Evolutionary conservation across 768 basidiomycete genomes (phyloP), one percentile per base, ranked within the genome.

Genomic region (Hericium rajendrae): DNA sequence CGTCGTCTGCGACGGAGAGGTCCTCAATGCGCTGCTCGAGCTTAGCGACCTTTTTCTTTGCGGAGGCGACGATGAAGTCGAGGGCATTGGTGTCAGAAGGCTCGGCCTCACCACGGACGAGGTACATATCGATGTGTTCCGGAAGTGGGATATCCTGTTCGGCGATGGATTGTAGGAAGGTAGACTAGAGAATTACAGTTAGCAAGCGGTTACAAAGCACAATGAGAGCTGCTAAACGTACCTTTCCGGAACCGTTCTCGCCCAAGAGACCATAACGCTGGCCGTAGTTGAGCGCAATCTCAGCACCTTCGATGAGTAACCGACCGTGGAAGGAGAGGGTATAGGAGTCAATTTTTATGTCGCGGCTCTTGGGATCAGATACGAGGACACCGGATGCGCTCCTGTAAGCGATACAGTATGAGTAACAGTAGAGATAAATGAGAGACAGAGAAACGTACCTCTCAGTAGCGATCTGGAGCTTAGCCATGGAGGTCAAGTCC

Each of bases 201-300:
- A 39, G 65, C 65, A 51, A 48, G 56, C 6, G 38, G 2, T 5
- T 32, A 49, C n/a, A 18, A 43, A n/a, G 15, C 38, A n/a, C 4
- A 24, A 1, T 32, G 32, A 51, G 8, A 50, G 18, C n/a, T 41
- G n/a, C 3, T n/a, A 6, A 32, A 65, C 75, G 55, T 60, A 94
- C 94, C 85, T 99, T 99, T 75, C 95, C 95, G n/a, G 91, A 94
- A 37, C 95, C 95, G 69, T 99, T 98, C 71, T 97, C 93, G 40
- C 95, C 95, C 46, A 99, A 77, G 37, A 99, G 78, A 71, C 97
- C 97, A 67, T 99, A 99, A 62, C 91, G 76, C 68, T 94, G 90
- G 0, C 92, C 92, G 64, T 94, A 92, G 69, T 92, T 92, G 60
- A 92, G 83, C 3, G 87, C 73, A 52, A 92, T 79, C 70, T 86